Evolutionary conservation across 176 grass and related monocot species (phyloP), one percentile per base, ranked within the genome.

Genomic region (Metroxylon sagu): DNA sequence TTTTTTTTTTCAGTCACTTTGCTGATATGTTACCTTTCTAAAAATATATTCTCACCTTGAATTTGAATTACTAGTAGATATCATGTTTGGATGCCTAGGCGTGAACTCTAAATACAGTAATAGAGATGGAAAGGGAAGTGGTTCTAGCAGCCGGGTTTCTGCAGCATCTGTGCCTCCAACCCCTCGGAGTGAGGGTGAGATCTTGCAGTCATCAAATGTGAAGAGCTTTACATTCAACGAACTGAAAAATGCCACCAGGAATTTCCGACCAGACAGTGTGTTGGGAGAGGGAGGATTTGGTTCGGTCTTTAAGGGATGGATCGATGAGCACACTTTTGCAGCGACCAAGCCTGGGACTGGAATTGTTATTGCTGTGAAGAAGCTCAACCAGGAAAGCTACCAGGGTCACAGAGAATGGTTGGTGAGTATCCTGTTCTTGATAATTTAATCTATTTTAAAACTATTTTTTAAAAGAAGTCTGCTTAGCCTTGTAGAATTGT

Each of bases 321-420:
- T 96, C 54, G 83, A 96, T 1, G 90, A 86, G 66, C 82, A 76
- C 55, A 88, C 92, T 5, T 80, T 91, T 2, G 1, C 75, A 49
- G 80, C 92, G 0, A 73, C 82, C 52, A 97, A 78, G 54, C 87
- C 87, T 1, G 92, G 92, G 5, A 80, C 78, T 1, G 92, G 92
- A 59, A 88, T 85, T 18, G 76, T 96, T 3, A 88, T 96, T 49
- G 91, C 86, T 0, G 86, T 96, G 17, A 96, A 96, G 83, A 90
- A 96, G 76, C 80, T 96, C 49, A 96, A 96, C 74, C 83, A 85
- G 25, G 86, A 96, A 68, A 71, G 91, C 7, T 87, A 63, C 62
- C 91, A 96, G 52, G 91, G 91, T 57, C 91, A 96, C 75, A 80
- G 81, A 25, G 91, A 96, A 74, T 96, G 91, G 91, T 80, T 96